A percentile compares a stretch with the other conserved stretches of the same genome.
phyloP scores from a whole-genome alignment of 108 stramenopile genomes.

The Epipyxis sp. region DNA sequence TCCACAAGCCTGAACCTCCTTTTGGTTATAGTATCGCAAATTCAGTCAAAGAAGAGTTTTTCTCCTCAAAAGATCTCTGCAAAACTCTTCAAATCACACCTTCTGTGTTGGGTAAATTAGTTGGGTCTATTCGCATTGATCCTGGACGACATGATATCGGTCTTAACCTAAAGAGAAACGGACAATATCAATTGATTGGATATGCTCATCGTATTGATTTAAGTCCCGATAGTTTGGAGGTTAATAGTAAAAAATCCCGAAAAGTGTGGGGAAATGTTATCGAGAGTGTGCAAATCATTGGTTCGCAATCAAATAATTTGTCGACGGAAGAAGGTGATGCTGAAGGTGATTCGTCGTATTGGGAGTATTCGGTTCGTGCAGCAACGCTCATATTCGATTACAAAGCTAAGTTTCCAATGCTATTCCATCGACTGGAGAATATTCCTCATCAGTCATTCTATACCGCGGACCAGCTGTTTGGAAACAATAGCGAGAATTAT shows the following conservation, averaged over 20 bases:
- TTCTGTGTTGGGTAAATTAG: conserved; percentile 73
- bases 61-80: conserved; percentile 70
- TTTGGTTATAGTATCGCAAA: conserved; percentile 80
- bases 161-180: conserved; percentile 79
- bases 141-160: conserved; percentile 82
- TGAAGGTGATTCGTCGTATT: conserved; percentile 40
- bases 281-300: conserved; percentile 21
- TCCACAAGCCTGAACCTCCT: conserved; percentile 64
- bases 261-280: neutral
- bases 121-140: conserved; percentile 63
- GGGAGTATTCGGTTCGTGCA: conserved; percentile 90
- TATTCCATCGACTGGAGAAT: conserved; percentile 71
- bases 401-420: conserved; percentile 74
- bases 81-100: conserved; percentile 73
- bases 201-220: conserved; percentile 63
- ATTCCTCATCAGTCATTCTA: conserved; percentile 76
- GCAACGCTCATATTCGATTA: conserved; percentile 82
- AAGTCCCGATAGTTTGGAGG: neutral
- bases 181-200: conserved; percentile 74
- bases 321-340: neutral
- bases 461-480: neutral
- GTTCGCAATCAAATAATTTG: neutral
- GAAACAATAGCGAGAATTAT: neutral
- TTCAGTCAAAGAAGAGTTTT: conserved; percentile 74
- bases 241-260: neutral